Percentiles rank a stretch among this genome's conserved stretches.
Evolutionary conservation across 352 stramenopile genomes (phyloP).

Genomic region (Pythium aquatile): DNA sequence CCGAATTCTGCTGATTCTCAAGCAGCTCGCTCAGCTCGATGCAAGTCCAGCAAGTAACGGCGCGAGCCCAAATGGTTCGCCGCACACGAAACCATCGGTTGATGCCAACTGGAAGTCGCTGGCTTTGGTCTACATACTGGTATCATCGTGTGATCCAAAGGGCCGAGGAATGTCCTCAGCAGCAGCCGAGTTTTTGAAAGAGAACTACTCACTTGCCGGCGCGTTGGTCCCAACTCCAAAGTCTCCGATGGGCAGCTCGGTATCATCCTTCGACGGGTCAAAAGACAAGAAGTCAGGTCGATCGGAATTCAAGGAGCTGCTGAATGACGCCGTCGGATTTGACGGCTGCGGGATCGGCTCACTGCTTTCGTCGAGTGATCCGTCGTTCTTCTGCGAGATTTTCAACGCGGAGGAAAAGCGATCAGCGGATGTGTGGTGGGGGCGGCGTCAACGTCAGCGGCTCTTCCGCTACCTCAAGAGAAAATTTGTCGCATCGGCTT

Average conservation of each 20-base stretch:
- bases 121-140: conserved; percentile 63
- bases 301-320: conserved; percentile 57
- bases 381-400: conserved; percentile 51
- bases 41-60: conserved; percentile 8
- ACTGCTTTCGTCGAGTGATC: conserved; percentile 44
- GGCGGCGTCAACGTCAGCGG: conserved; percentile 45
- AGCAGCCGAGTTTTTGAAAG: conserved; percentile 72
- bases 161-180: conserved; percentile 72
- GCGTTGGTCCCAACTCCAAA: neutral
- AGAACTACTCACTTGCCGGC: conserved; percentile 35
- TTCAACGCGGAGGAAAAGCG: conserved; percentile 75
- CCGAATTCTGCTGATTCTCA: conserved; percentile 59
- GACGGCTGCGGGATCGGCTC: conserved; percentile 67
- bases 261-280: conserved; percentile 5
- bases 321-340: conserved; percentile 68
- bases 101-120: conserved; percentile 73
- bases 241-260: conserved; percentile 4
- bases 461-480: conserved; percentile 66
- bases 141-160: conserved; percentile 77
- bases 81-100: conserved; percentile 31
- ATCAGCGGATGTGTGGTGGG: conserved; percentile 79
- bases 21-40: conserved; percentile 60
- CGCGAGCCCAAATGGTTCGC: conserved; percentile 17
- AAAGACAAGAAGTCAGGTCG: conserved; percentile 23
- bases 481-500: conserved; percentile 52